phyloP scores from a whole-genome alignment of 805 yeast species.

The Blastobotrys robertii region DNA sequence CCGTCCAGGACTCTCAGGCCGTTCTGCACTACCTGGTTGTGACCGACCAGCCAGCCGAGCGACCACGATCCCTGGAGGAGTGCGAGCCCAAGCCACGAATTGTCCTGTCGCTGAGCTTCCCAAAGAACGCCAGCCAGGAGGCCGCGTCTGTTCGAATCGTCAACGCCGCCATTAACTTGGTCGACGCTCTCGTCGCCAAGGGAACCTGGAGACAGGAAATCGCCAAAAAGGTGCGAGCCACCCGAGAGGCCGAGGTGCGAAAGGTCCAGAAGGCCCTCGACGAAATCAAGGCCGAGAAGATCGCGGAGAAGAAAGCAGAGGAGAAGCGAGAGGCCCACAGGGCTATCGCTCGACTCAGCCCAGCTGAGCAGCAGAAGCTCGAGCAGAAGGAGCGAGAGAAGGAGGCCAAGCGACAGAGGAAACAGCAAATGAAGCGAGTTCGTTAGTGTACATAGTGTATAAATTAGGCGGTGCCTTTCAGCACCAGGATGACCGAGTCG shows the following conservation, averaged over 20 bases:
- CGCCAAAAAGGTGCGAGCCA: conserved; percentile 60
- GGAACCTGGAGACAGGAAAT: conserved; percentile 57
- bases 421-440: conserved; percentile 14
- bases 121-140: conserved; percentile 41
- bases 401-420: conserved; percentile 57
- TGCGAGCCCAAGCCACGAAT: conserved; percentile 39
- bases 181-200: conserved; percentile 49
- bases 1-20: conserved; percentile 35
- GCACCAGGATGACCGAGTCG: conserved; percentile 82
- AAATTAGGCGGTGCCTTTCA: conserved; percentile 20
- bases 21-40: conserved; percentile 60
- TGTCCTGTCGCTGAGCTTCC: conserved; percentile 47
- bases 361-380: conserved; percentile 69
- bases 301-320: conserved; percentile 55
- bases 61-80: conserved; percentile 53
- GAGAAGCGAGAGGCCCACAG: conserved; percentile 46
- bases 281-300: conserved; percentile 53
- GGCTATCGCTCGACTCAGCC: conserved; percentile 53
- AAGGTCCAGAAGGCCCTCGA: conserved; percentile 66
- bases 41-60: conserved; percentile 74
- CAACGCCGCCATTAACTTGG: conserved; percentile 45
- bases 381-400: conserved; percentile 74
- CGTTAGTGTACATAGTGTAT: not conserved
- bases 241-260: conserved; percentile 63
- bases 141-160: conserved; percentile 42